phyloP scores from a whole-genome alignment of 345 rosid species.

The Mangifera indica region DNA sequence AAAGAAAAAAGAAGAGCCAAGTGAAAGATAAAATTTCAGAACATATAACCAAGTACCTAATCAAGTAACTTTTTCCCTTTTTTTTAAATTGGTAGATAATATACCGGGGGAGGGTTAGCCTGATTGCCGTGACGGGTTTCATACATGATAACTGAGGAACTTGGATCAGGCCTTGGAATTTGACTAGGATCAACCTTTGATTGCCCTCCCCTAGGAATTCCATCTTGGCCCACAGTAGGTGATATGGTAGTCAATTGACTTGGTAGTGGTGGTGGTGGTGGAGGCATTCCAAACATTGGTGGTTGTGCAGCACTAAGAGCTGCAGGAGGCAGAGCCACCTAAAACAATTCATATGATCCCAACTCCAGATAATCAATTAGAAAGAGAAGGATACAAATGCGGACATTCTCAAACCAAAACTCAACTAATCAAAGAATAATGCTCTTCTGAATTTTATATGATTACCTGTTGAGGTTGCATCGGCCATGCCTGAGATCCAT shows the following conservation, averaged over 20 bases:
- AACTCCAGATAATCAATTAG: neutral
- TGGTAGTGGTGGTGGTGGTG: constrained; percentile 59
- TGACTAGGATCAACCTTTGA: constrained; percentile 79
- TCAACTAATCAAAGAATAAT: neutral
- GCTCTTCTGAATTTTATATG: neutral
- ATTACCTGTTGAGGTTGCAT: constrained; percentile 46
- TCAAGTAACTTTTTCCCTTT: neutral
- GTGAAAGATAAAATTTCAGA: constrained; percentile 1
- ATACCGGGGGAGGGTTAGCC: constrained; percentile 88
- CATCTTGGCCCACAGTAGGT: constrained; percentile 69
- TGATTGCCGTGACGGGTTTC: constrained; percentile 81
- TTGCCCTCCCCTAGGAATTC: constrained; percentile 48
- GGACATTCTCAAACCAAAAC: neutral
- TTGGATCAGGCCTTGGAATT: constrained; percentile 87
- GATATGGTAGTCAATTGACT: constrained; percentile 77
- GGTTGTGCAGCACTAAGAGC: constrained; percentile 61
- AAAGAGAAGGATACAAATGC: neutral
- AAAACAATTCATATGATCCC: constrained; percentile 29
- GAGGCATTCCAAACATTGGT: constrained; percentile 73
- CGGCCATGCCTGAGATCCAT: constrained; percentile 54
- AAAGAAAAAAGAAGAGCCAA: neutral
- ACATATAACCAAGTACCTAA: neutral
- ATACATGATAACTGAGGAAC: constrained; percentile 54
- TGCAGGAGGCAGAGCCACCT: constrained; percentile 55
- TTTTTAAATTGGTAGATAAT: neutral